Conservation (phyloP, 2,329 filamentous ascomycete genomes). For the Didymella sp. region DNA sequence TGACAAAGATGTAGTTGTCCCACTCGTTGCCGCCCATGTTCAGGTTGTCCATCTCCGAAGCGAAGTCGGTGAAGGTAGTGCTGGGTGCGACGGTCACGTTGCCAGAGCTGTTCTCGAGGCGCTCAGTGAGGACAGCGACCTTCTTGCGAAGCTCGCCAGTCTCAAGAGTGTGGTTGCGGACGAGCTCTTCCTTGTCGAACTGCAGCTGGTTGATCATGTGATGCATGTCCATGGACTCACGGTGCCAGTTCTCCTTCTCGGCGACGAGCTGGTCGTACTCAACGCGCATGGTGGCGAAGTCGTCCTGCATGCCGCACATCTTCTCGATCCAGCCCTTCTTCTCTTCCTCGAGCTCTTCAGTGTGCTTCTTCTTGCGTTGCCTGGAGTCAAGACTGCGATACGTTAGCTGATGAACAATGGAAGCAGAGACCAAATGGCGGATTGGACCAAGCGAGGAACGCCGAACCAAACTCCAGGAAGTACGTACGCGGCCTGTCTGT, state of each 20-base stretch:
- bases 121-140: conserved; percentile 79
- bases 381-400: conserved; percentile 82
- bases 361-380: conserved; percentile 98
- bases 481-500: conserved; percentile 91
- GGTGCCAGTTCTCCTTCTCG: conserved; percentile 70
- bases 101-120: conserved; percentile 64
- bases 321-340: conserved; percentile 87
- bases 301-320: conserved; percentile 80
- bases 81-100: conserved; percentile 60
- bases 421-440: conserved; percentile 41
- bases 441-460: conserved; percentile 40
- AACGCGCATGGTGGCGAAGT: conserved; percentile 71
- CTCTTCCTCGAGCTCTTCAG: conserved; percentile 93
- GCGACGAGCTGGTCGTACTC: conserved; percentile 60
- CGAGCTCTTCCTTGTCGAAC: conserved; percentile 90
- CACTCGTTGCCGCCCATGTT: conserved; percentile 78
- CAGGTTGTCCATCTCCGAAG: conserved; percentile 82
- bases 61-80: conserved; percentile 73
- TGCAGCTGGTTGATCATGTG: conserved; percentile 78
- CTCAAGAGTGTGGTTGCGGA: conserved; percentile 86
- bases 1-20: conserved; percentile 81
- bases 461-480: conserved; percentile 54
- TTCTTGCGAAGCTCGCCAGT: conserved; percentile 92
- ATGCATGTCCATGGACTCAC: conserved; percentile 76
- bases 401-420: conserved; percentile 48